Conservation (phyloP, 2,329 filamentous ascomycete species). For the Samsoniella hepiali region DNA sequence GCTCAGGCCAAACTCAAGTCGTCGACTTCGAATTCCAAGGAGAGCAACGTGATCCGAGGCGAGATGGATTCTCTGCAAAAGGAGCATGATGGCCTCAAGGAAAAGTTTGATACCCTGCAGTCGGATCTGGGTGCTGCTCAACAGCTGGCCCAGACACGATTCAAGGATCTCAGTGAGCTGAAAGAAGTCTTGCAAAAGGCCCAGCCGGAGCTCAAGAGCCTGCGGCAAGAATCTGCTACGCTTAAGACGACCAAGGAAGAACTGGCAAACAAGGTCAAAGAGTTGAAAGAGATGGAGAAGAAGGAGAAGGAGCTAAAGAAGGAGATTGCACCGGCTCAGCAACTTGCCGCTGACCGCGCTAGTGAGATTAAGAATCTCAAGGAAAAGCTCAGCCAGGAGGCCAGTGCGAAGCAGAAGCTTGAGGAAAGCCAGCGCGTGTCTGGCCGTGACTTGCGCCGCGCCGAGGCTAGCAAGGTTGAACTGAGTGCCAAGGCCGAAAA, state of each 20-base stretch:
- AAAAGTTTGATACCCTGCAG: constrained; percentile 66
- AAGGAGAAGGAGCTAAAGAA: constrained; percentile 76
- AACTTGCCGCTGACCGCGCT: constrained; percentile 70
- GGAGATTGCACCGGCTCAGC: constrained; percentile 68
- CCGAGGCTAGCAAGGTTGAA: constrained; percentile 77
- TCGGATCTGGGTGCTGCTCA: constrained; percentile 83
- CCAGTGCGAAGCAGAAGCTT: constrained; percentile 64
- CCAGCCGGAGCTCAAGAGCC: constrained; percentile 77
- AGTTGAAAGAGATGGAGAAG: constrained; percentile 74
- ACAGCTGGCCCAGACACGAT: constrained; percentile 79
- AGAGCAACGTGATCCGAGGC: constrained; percentile 53
- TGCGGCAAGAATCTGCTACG: constrained; percentile 72
- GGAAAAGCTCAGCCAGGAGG: constrained; percentile 75
- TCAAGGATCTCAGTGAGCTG: constrained; percentile 81
- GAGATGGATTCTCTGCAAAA: constrained; percentile 56
- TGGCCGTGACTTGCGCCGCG: constrained; percentile 72
- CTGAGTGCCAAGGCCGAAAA: constrained; percentile 71
- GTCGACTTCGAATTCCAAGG: constrained; percentile 34
- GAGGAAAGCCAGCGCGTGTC: constrained; percentile 76
- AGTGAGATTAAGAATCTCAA: constrained; percentile 73
- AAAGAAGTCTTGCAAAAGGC: constrained; percentile 77
- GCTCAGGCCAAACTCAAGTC: constrained; percentile 67
- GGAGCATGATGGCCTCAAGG: constrained; percentile 66
- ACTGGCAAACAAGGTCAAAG: constrained; percentile 53
- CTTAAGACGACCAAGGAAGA: constrained; percentile 76